A percentile compares a stretch with the other conserved stretches of the same genome.
These are phyloP conservation scores for Mycogone perniciosa DNA, from an alignment of 2,329 filamentous ascomycete genomes.

Conservation along the genomic window DNA sequence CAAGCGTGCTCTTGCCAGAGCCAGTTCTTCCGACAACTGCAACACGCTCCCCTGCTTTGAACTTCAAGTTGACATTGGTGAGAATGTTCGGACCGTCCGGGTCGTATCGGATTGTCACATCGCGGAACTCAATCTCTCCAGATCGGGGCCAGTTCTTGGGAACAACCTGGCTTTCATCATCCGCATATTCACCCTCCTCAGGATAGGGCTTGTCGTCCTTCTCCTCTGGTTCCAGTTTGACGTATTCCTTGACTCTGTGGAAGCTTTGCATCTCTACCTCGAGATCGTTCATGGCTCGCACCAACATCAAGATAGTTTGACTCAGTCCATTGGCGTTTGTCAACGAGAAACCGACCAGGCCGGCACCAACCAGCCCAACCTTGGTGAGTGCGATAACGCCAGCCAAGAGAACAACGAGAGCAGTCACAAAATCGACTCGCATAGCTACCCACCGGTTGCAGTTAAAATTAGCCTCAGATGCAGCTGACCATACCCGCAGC, in stretches of 20 bases:
- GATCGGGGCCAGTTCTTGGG: constrained; percentile 39
- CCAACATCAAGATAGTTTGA: constrained; percentile 44
- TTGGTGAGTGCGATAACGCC: constrained; percentile 47
- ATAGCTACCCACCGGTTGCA: constrained; percentile 53
- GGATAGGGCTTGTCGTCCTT: constrained; percentile 35
- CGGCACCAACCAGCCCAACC: constrained; percentile 40
- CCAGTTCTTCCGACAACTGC: constrained; percentile 77
- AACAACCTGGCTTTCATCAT: constrained; percentile 31
- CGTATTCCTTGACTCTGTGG: constrained; percentile 44
- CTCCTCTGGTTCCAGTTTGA: constrained; percentile 39
- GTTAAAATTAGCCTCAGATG: constrained; percentile 46
- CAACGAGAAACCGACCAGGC: constrained; percentile 50
- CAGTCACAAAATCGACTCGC: constrained; percentile 48
- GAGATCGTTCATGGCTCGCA: constrained; percentile 49
- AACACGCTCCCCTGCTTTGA: constrained; percentile 64
- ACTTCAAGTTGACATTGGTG: constrained; percentile 43
- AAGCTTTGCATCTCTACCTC: constrained; percentile 52
- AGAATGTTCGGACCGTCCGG: constrained; percentile 42
- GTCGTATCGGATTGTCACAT: constrained; percentile 45
- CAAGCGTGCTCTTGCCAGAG: constrained; percentile 72
- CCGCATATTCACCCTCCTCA: constrained; percentile 34
- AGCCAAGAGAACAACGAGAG: constrained; percentile 44
- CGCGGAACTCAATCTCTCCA: constrained; percentile 45
- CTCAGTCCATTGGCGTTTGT: constrained; percentile 50
- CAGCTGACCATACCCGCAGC: constrained; percentile 39